These are phyloP conservation scores for Escallonia herrerae DNA, from an alignment of 129 eudicot species.

Conservation along the genomic window DNA sequence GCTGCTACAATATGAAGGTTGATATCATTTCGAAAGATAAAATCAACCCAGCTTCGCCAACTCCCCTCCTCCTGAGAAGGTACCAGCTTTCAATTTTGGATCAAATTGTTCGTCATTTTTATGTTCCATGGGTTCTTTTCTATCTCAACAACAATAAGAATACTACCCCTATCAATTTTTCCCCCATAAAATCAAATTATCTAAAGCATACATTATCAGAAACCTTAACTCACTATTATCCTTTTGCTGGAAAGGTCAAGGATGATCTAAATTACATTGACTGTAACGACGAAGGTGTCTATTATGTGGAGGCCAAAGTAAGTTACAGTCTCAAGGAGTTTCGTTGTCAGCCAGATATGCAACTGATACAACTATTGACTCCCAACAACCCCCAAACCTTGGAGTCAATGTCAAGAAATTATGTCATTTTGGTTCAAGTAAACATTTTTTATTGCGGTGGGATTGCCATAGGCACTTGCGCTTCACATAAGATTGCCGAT, in stretches of 20 bases:
- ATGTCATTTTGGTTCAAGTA: no score
- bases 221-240: no score
- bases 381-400: neutral
- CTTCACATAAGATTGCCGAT: no score
- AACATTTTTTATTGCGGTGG: no score
- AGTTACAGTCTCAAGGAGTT: neutral
- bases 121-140: constrained; percentile 7
- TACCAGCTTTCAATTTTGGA: constrained; percentile 11
- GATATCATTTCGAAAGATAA: constrained; percentile 10
- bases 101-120: constrained; percentile 9
- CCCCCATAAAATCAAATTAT: neutral
- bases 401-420: no score
- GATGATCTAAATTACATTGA: no score
- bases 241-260: no score
- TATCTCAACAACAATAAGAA: neutral
- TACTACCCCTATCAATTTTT: neutral
- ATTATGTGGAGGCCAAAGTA: constrained; percentile 13
- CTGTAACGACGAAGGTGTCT: constrained; percentile 27
- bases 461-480: no score
- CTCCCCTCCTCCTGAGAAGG: constrained; percentile 12
- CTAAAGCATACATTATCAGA: no score
- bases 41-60: constrained; percentile 25
- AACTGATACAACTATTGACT: no score
- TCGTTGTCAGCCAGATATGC: no score
- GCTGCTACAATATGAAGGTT: constrained; percentile 6